These are phyloP conservation scores for Tylopilus subfusipes DNA, from an alignment of 768 basidiomycete species.

Conservation along the genomic window DNA sequence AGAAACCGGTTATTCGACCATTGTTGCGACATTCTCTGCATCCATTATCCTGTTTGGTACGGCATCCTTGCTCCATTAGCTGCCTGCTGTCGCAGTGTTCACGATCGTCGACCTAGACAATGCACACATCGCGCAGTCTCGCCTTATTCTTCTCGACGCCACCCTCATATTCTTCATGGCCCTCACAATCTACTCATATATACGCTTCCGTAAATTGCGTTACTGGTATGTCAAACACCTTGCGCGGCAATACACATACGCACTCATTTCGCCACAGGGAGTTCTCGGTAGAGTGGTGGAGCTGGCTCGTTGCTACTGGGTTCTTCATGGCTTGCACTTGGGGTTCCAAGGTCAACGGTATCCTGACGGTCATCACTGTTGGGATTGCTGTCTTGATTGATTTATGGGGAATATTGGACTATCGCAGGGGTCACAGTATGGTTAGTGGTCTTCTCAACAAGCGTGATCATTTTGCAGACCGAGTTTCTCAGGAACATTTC, in stretches of 20 bases:
- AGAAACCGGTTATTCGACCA: no score
- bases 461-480: neutral
- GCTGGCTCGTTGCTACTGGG: slow-evolving; percentile 88
- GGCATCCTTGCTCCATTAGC: slow-evolving; percentile 21
- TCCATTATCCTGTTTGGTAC: slow-evolving; percentile 81
- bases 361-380: slow-evolving; percentile 84
- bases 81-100: neutral
- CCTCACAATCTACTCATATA: slow-evolving; percentile 87
- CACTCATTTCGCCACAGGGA: slow-evolving; percentile 48
- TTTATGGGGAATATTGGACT: slow-evolving; percentile 90
- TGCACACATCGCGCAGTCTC: slow-evolving; percentile 93
- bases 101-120: slow-evolving; percentile 59
- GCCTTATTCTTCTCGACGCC: slow-evolving; percentile 93
- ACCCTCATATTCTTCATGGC: slow-evolving; percentile 94
- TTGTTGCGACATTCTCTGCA: slow-evolving; percentile 89
- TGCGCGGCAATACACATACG: neutral
- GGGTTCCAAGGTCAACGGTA: slow-evolving; percentile 96
- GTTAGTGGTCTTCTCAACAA: slow-evolving; percentile 36
- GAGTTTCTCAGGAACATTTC: slow-evolving; percentile 68
- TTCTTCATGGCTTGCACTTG: slow-evolving; percentile 94
- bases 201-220: slow-evolving; percentile 92
- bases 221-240: slow-evolving; percentile 56
- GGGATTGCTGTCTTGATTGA: slow-evolving; percentile 91
- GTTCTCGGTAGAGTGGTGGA: slow-evolving; percentile 91
- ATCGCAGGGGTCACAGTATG: slow-evolving; percentile 75